Conservation (phyloP, 2,329 filamentous ascomycete species). For the Penicillium aurantiogriseum region DNA sequence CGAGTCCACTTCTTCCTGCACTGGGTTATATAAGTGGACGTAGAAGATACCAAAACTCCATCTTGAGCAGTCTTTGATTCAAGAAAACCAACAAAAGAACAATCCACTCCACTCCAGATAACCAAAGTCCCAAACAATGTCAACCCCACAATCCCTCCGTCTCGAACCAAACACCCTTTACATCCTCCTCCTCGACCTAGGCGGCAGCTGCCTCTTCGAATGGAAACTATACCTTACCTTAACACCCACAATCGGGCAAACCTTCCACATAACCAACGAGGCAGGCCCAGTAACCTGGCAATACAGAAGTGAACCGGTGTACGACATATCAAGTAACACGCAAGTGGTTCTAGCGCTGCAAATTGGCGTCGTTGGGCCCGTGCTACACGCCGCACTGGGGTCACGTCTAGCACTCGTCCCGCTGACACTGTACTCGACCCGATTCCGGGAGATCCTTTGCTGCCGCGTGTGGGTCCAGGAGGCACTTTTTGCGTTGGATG, state of each 20-base stretch:
- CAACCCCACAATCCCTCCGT: not conserved
- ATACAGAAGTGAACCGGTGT: constrained; percentile 13
- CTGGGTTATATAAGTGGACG: not conserved
- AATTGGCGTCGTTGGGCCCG: constrained; percentile 19
- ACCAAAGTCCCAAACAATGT: not conserved
- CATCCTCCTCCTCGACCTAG: constrained; percentile 22
- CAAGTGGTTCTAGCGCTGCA: constrained; percentile 22
- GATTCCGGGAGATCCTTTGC: constrained; percentile 18
- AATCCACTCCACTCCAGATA: not conserved
- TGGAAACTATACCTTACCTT: constrained; percentile 27
- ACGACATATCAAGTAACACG: constrained; percentile 3
- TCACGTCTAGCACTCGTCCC: constrained; percentile 19
- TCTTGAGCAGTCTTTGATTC: not conserved
- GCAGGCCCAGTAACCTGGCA: constrained; percentile 12
- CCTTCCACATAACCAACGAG: constrained; percentile 23
- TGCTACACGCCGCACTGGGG: constrained; percentile 17
- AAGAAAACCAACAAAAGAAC: not conserved
- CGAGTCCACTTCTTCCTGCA: not conserved
- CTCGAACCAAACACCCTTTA: constrained; percentile 23
- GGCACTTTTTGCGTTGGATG: constrained; percentile 25
- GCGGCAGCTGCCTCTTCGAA: constrained; percentile 19
- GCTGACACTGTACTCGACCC: constrained; percentile 17
- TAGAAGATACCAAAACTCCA: too few species aligned
- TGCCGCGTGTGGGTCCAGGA: constrained; percentile 28
- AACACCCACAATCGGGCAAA: constrained; percentile 7